phyloP scores from a whole-genome alignment of 179 eudicot species.

The Nepenthes alata region DNA sequence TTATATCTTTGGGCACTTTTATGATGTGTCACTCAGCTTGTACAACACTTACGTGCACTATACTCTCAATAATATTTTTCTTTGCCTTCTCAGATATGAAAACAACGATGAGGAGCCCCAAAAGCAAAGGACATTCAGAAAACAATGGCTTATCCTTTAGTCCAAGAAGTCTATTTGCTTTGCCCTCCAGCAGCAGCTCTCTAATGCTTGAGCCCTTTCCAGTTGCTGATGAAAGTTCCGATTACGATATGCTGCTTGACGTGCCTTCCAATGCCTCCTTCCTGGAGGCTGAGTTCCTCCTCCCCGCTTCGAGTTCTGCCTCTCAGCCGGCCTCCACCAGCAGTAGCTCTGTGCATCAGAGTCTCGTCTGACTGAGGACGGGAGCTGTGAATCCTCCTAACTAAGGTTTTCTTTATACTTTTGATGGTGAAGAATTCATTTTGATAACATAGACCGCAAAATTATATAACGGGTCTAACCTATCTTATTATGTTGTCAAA shows the following conservation, averaged over 20 bases:
- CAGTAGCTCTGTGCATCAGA: slow-evolving; percentile 48
- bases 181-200: slow-evolving; percentile 36
- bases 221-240: slow-evolving; percentile 45
- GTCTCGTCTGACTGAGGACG: slow-evolving; percentile 28
- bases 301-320: slow-evolving; percentile 42
- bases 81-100: slow-evolving; percentile 38
- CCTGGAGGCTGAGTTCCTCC: slow-evolving; percentile 85
- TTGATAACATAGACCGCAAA: too few species aligned
- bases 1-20: too few species aligned
- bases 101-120: slow-evolving; percentile 39
- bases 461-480: too few species aligned
- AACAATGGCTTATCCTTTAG: slow-evolving; percentile 38
- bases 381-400: too few species aligned
- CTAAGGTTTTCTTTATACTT: too few species aligned
- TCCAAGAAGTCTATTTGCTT: slow-evolving; percentile 42
- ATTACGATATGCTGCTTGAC: slow-evolving; percentile 74
- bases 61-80: too few species aligned
- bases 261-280: slow-evolving; percentile 64
- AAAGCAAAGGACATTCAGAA: slow-evolving; percentile 37
- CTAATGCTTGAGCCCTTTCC: slow-evolving; percentile 46
- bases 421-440: too few species aligned
- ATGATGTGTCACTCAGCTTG: too few species aligned
- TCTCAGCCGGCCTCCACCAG: slow-evolving; percentile 60
- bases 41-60: too few species aligned
- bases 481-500: too few species aligned